Base-by-base conservation (phyloP, 352 stramenopile species). In the Phytopythium helicoides region DNA sequence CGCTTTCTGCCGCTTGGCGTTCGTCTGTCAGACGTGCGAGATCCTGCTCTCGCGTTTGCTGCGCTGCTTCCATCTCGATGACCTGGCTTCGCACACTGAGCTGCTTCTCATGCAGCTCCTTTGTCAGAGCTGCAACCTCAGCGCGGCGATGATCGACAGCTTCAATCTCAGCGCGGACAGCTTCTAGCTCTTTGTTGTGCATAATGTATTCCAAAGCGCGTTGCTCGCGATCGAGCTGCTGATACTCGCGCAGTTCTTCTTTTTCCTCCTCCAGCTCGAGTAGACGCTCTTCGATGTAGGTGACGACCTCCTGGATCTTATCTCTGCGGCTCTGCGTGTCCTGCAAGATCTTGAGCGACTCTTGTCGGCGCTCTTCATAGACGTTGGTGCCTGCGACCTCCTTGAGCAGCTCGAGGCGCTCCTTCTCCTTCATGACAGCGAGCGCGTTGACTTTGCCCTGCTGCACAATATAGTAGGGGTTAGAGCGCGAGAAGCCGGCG, bases 401-500 rank as follows among this genome's bases (percentile, higher is more conserved):
- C 72, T 99, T 99, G 5, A 99, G 81, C 45, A 99, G 72, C 52
- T 98, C 87, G 6, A 99, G 73, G 31, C 98, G 82, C 64, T 99
- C 95, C 3, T 68, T 66, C 72, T 99, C 97, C n/a, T 92, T 96
- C 97, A 99, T 99, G 28, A 98, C 82, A 28, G 96, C 98, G 18
- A 99, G 68, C 10, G 92, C 90, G 58, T 98, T 98, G 19, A 99
- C 97, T 60, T 99, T 99, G 26, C 98, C 98, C 73, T 99, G 98
- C 68, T 99, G 95, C 38, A 99, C 97, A 60, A 99, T 99, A 66
- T 99, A 99, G 75, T 99, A 99, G n/a, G 98, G 98, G 72, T 99
- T 99, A 23, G 86, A 95, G 55, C 97, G 96, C 16, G 94, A 99
- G 68, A 99, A 99, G 14, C 98, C 98, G 1, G 98, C 97, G 39